Evolutionary conservation across 164 flowering plant genomes (phyloP).

Genomic region (Stephania yunnanensis): DNA sequence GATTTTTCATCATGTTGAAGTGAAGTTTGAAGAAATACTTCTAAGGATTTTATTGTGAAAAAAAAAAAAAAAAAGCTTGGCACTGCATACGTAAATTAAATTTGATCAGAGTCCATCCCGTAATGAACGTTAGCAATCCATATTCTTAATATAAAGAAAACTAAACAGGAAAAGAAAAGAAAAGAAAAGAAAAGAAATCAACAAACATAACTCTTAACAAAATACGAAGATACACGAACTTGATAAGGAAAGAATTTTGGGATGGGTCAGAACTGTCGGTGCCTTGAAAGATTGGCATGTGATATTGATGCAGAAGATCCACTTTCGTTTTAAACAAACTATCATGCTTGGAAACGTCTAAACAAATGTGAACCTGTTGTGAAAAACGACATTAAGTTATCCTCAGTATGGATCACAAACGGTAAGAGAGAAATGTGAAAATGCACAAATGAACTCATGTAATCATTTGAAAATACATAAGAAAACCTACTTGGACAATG

Average conservation of each 20-base stretch:
- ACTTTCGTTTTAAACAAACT: slow-evolving; percentile 42
- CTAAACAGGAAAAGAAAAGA: background rate
- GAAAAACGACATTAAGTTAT: slow-evolving; percentile 10
- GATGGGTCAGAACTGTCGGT: slow-evolving; percentile 24
- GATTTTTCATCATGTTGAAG: background rate
- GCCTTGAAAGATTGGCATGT: slow-evolving; percentile 25
- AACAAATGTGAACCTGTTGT: slow-evolving; percentile 49
- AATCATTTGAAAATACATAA: background rate
- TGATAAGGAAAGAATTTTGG: slow-evolving; percentile 51
- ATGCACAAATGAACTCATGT: slow-evolving; percentile 4
- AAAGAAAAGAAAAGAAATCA: background rate
- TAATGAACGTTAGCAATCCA: background rate
- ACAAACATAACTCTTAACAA: background rate
- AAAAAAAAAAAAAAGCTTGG: background rate
- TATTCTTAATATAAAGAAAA: background rate
- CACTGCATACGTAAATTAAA: background rate
- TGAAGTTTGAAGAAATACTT: background rate
- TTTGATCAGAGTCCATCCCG: background rate
- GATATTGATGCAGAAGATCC: slow-evolving; percentile 45
- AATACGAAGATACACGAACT: slow-evolving; percentile 35
- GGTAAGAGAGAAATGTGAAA: background rate
- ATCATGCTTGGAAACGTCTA: slow-evolving; percentile 45
- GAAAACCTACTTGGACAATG: background rate
- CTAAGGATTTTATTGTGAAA: background rate
- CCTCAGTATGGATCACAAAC: background rate